These are phyloP conservation scores for Chondrostereum purpureum DNA, from an alignment of 1,284 basidiomycete genomes.

Conservation along the genomic window DNA sequence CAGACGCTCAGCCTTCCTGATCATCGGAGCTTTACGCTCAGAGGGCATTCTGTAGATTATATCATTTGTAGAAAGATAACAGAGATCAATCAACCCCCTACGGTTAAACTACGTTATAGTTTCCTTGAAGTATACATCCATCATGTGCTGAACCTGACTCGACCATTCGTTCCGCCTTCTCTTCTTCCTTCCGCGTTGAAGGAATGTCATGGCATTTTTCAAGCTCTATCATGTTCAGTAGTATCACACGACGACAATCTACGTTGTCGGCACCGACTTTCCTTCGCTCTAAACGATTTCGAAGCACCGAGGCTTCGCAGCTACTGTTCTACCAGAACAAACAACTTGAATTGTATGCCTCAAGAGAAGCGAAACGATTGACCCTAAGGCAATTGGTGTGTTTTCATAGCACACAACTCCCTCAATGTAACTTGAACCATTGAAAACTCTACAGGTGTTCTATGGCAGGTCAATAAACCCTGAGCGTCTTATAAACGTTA, in stretches of 20 bases:
- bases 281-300: not conserved
- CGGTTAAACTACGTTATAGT: no score
- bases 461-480: slow-evolving; percentile 74
- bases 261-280: no score
- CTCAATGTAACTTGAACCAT: not conserved
- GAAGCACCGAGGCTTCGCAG: not conserved
- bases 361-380: slow-evolving; percentile 65
- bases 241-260: not conserved
- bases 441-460: slow-evolving; percentile 57
- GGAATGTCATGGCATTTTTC: not conserved
- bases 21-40: slow-evolving; percentile 64
- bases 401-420: slow-evolving; percentile 13
- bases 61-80: slow-evolving; percentile 1
- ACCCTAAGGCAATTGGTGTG: slow-evolving; percentile 78
- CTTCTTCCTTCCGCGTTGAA: no score
- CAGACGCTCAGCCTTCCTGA: slow-evolving; percentile 67
- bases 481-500: slow-evolving; percentile 66
- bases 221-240: not conserved
- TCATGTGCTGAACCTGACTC: not conserved
- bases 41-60: slow-evolving; percentile 54
- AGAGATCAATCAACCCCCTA: no score
- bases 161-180: no score
- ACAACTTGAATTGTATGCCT: slow-evolving; percentile 77
- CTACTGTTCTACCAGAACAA: slow-evolving; percentile 78
- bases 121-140: not conserved